Conservation (phyloP, 768 basidiomycete genomes). For the Kwoniella botswanensis region DNA sequence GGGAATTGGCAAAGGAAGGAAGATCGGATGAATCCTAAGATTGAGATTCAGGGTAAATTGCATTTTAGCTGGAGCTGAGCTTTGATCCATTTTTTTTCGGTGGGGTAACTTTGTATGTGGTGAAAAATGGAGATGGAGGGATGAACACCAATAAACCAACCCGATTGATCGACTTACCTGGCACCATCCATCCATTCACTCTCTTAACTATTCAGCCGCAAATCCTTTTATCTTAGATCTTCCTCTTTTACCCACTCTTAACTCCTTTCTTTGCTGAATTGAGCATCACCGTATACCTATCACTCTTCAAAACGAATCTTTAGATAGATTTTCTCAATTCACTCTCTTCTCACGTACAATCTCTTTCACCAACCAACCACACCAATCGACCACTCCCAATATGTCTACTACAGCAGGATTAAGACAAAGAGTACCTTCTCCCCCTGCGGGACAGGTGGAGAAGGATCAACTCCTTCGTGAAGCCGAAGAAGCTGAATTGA, state of each 20-base stretch:
- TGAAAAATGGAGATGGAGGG: too few relatives aligned
- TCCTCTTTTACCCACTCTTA: not conserved
- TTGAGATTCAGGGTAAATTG: not conserved
- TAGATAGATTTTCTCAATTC: not conserved
- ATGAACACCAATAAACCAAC: not conserved
- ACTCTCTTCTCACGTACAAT: not conserved
- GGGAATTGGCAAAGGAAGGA: not conserved
- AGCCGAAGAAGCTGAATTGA: constrained; percentile 49
- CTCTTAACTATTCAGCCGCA: not conserved
- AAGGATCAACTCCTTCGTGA: constrained; percentile 47
- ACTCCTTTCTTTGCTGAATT: not conserved
- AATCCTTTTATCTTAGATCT: not conserved
- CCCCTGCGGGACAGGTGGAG: constrained; percentile 35
- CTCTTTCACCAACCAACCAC: not conserved
- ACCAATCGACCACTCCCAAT: not conserved
- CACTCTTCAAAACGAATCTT: not conserved
- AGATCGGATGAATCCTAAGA: not conserved
- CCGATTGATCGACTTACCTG: not conserved
- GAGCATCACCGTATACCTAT: not conserved
- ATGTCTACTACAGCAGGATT: constrained; percentile 30
- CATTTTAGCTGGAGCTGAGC: not conserved
- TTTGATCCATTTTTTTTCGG: constrained; percentile 2
- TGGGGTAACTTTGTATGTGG: not conserved
- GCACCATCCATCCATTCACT: not conserved
- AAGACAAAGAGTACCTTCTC: constrained; percentile 38